phyloP scores from a whole-genome alignment of 768 basidiomycete genomes.

The Clathrus columnatus region DNA sequence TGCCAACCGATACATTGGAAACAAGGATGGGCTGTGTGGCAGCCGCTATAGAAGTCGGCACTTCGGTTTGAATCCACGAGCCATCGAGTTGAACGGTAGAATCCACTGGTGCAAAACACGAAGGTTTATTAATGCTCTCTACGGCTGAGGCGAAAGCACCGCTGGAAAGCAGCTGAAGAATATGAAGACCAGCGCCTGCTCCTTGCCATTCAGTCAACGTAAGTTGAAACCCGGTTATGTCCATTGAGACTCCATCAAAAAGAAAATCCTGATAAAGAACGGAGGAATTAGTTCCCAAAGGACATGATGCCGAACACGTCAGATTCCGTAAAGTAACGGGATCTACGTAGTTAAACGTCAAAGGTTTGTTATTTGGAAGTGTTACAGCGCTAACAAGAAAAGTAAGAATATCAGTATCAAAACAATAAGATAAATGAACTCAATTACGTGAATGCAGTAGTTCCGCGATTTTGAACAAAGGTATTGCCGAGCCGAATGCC shows the following conservation, averaged over 20 bases:
- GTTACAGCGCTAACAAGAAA: slow-evolving; percentile 58
- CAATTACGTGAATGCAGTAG: slow-evolving; percentile 77
- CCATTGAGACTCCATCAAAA: slow-evolving; percentile 45
- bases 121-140: slow-evolving; percentile 44
- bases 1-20: slow-evolving; percentile 56
- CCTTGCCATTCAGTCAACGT: slow-evolving; percentile 72
- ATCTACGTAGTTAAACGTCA: slow-evolving; percentile 70
- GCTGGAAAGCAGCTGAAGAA: slow-evolving; percentile 86
- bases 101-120: slow-evolving; percentile 70
- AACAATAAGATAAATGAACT: slow-evolving; percentile 5
- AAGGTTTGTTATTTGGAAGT: slow-evolving; percentile 81
- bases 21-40: slow-evolving; percentile 71
- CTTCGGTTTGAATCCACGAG: slow-evolving; percentile 55
- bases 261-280: slow-evolving; percentile 92
- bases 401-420: background rate
- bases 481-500: slow-evolving; percentile 92
- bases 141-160: slow-evolving; percentile 84
- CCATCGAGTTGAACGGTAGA: slow-evolving; percentile 65
- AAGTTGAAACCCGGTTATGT: slow-evolving; percentile 87
- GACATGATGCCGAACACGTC: slow-evolving; percentile 74
- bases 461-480: slow-evolving; percentile 70
- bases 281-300: slow-evolving; percentile 65
- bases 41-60: slow-evolving; percentile 67
- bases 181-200: slow-evolving; percentile 69
- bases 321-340: slow-evolving; percentile 61